Conservation (phyloP, 2,329 filamentous ascomycete genomes). For the Ophiostoma sp. region DNA sequence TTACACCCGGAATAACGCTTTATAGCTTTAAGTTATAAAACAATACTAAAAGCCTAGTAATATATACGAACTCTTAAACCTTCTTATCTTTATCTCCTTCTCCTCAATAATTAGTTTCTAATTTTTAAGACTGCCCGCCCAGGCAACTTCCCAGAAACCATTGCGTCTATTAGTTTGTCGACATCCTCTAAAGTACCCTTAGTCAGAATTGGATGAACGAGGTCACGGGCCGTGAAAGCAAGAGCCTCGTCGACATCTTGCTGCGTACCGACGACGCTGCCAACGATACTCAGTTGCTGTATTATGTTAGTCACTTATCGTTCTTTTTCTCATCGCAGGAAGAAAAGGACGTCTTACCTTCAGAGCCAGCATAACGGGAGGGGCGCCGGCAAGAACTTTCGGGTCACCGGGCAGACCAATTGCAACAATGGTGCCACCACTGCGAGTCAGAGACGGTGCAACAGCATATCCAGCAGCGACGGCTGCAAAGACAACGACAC, state of each 20-base stretch:
- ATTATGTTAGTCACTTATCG: neutral
- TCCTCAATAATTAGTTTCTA: neutral
- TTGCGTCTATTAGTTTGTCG: neutral
- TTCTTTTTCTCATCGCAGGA: neutral
- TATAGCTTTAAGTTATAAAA: too few species aligned
- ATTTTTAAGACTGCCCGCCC: neutral
- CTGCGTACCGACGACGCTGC: neutral
- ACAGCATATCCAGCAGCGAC: neutral
- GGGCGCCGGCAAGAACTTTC: neutral
- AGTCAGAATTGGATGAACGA: neutral
- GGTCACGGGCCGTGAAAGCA: neutral
- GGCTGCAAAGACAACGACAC: constrained; percentile 44
- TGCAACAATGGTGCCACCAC: neutral
- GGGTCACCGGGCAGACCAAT: neutral
- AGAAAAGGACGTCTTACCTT: constrained; percentile 43
- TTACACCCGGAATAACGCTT: too few species aligned
- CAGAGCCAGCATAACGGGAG: neutral
- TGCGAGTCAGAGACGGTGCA: neutral
- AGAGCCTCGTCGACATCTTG: neutral
- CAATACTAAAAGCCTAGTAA: too few species aligned
- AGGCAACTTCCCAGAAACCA: neutral
- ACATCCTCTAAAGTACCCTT: neutral
- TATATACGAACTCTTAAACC: too few species aligned
- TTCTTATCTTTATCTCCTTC: neutral
- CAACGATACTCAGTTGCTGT: neutral